Conservation (phyloP, 371 early-diverging fungal genomes). For the Mucor irregularis region DNA sequence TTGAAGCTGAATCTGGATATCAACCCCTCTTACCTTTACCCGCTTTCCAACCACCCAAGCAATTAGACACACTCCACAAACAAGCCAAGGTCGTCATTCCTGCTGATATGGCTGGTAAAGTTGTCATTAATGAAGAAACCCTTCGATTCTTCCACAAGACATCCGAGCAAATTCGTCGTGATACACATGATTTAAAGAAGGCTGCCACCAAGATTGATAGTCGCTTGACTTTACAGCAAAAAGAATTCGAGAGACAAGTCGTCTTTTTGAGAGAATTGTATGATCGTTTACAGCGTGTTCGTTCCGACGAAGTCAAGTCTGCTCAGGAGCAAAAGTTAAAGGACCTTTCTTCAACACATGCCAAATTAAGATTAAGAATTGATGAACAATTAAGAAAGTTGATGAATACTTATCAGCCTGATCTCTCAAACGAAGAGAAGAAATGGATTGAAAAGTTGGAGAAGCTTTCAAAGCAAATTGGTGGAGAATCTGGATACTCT, state of each 20-base stretch:
- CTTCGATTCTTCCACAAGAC: conserved; percentile 34
- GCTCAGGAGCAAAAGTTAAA: conserved; percentile 14
- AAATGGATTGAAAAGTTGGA: conserved; percentile 20
- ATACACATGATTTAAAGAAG: conserved; percentile 19
- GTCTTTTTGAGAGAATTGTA: conserved; percentile 16
- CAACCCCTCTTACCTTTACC: conserved; percentile 31
- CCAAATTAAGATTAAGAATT: conserved; percentile 22
- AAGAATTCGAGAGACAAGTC: conserved; percentile 29
- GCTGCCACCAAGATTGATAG: conserved; percentile 15
- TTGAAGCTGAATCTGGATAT: conserved; percentile 6
- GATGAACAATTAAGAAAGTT: conserved; percentile 22
- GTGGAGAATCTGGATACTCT: conserved; percentile 17
- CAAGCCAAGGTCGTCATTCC: conserved; percentile 39
- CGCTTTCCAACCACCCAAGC: conserved; percentile 26
- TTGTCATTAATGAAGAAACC: conserved; percentile 45
- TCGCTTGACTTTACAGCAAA: conserved; percentile 26
- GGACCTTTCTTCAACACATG: conserved; percentile 10
- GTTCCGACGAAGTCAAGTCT: conserved; percentile 8
- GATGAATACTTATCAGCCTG: conserved; percentile 23
- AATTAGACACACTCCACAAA: conserved; percentile 21
- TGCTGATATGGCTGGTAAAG: conserved; percentile 25
- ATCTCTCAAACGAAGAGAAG: conserved; percentile 23
- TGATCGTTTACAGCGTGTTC: conserved; percentile 10
- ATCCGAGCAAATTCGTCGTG: conserved; percentile 29
- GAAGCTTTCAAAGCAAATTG: conserved; percentile 12